These are phyloP conservation scores for Tylopilus balloui DNA, from an alignment of 768 basidiomycete genomes.

Conservation along the genomic window DNA sequence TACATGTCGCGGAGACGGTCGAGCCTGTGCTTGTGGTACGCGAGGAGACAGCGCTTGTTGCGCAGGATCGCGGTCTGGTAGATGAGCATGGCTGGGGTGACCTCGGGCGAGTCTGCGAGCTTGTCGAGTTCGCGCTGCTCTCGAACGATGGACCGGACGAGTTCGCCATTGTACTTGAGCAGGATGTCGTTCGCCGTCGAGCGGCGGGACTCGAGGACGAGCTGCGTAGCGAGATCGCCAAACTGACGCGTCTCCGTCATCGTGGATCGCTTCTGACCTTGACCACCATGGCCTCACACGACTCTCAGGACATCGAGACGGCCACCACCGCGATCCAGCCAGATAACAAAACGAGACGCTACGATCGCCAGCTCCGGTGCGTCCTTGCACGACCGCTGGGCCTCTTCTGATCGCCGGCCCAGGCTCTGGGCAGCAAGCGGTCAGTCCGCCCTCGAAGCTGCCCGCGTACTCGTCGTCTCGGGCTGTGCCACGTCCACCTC, in stretches of 20 bases:
- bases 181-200: conserved; percentile 81
- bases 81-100: conserved; percentile 62
- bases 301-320: conserved; percentile 45
- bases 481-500: conserved; percentile 82
- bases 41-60: conserved; percentile 94
- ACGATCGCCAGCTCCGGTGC: conserved; percentile 92
- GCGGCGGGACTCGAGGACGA: conserved; percentile 80
- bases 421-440: conserved; percentile 94
- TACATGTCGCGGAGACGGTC: conserved; percentile 83
- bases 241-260: conserved; percentile 46
- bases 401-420: background rate
- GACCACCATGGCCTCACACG: conserved; percentile 27
- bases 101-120: conserved; percentile 44
- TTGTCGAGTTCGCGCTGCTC: conserved; percentile 89
- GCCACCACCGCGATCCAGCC: conserved; percentile 52
- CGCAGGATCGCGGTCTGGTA: conserved; percentile 85
- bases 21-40: conserved; percentile 85
- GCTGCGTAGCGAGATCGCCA: conserved; percentile 83
- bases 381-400: conserved; percentile 9
- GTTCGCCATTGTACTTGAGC: conserved; percentile 86
- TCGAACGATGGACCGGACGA: conserved; percentile 81
- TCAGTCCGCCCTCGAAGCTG: conserved; percentile 81
- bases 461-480: conserved; percentile 77
- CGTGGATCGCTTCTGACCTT: background rate
- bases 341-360: conserved; percentile 84